phyloP scores from a whole-genome alignment of 2,329 filamentous ascomycete genomes.

The Endocalyx cinctus region DNA sequence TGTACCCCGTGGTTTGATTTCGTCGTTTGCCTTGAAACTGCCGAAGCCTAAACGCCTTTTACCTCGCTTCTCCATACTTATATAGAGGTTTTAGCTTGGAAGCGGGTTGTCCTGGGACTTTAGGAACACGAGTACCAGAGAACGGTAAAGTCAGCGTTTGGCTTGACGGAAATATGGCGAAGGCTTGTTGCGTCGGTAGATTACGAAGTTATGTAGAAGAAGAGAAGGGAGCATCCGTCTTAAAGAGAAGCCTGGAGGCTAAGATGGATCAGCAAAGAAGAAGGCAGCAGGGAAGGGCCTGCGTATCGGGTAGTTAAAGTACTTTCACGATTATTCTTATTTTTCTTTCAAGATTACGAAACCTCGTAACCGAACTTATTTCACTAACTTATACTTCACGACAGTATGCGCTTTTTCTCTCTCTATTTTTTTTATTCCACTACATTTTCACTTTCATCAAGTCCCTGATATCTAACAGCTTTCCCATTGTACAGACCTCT shows the following conservation, averaged over 20 bases:
- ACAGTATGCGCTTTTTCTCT: too few species aligned
- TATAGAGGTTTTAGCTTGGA: constrained; percentile 2
- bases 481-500: too few species aligned
- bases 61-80: constrained; percentile 1
- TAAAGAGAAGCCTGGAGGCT: neutral
- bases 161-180: constrained; percentile 3
- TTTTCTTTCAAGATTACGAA: too few species aligned
- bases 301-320: neutral
- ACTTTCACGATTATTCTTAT: too few species aligned
- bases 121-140: constrained; percentile 2
- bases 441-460: too few species aligned
- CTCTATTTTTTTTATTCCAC: too few species aligned
- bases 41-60: constrained; percentile 2
- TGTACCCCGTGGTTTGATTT: constrained; percentile 2
- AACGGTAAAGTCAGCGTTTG: constrained; percentile 1
- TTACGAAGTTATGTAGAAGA: neutral
- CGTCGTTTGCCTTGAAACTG: neutral
- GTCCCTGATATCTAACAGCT: too few species aligned
- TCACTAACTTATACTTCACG: too few species aligned
- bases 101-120: neutral
- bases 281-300: neutral
- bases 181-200: constrained; percentile 2
- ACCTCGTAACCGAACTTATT: too few species aligned
- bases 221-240: neutral
- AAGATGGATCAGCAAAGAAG: constrained; percentile 1